Conservation (phyloP, 2,329 filamentous ascomycete species). For the Alternaria panax region DNA sequence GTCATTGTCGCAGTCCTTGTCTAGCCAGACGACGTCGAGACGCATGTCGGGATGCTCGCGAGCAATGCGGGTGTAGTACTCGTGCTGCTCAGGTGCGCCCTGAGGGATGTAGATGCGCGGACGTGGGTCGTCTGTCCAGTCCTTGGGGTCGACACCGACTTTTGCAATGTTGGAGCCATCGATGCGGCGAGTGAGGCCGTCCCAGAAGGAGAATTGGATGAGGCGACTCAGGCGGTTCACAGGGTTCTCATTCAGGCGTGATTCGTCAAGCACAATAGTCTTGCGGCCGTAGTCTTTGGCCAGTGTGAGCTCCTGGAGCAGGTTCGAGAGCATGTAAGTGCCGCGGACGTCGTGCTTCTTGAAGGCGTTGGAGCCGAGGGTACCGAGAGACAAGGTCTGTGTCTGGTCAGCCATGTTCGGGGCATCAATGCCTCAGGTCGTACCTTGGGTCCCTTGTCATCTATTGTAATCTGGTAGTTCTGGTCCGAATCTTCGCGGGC, state of each 20-base stretch:
- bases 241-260: constrained; percentile 91
- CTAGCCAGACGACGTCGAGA: constrained; percentile 83
- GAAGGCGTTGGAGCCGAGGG: constrained; percentile 83
- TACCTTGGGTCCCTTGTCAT: constrained; percentile 92
- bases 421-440: constrained; percentile 12
- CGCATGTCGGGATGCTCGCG: constrained; percentile 80
- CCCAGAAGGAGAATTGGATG: constrained; percentile 92
- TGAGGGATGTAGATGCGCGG: constrained; percentile 90
- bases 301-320: constrained; percentile 91
- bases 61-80: constrained; percentile 86
- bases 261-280: constrained; percentile 89
- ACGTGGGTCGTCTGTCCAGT: constrained; percentile 89
- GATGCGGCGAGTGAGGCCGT: constrained; percentile 85
- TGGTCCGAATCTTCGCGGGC: constrained; percentile 90
- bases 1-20: constrained; percentile 75
- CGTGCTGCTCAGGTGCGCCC: constrained; percentile 84
- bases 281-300: constrained; percentile 90
- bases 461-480: constrained; percentile 97
- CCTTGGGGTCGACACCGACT: constrained; percentile 89
- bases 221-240: constrained; percentile 85
- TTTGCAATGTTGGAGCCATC: constrained; percentile 87
- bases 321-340: constrained; percentile 96
- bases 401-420: constrained; percentile 31
- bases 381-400: constrained; percentile 81
- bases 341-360: constrained; percentile 91